These are phyloP conservation scores for Leersia perrieri DNA, from an alignment of 176 grass and related monocot species.

Conservation along the genomic window DNA sequence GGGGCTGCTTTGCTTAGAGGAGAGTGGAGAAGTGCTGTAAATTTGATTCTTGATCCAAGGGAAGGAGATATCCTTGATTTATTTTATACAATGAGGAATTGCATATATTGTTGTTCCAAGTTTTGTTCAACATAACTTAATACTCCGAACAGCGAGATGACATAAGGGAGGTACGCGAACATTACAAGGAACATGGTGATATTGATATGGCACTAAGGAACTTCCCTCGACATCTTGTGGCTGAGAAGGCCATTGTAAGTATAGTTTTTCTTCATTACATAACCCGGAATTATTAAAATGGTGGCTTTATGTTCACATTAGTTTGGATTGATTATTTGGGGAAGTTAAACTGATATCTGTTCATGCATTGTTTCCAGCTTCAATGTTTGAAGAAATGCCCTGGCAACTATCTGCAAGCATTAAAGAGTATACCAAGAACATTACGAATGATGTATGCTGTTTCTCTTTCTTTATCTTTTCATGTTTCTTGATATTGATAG, in stretches of 20 bases:
- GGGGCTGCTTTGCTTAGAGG: slow-evolving; percentile 85
- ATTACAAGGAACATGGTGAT: slow-evolving; percentile 82
- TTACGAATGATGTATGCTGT: slow-evolving; percentile 91
- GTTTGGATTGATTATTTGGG: not conserved
- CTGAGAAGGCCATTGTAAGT: slow-evolving; percentile 95
- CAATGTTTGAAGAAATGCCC: slow-evolving; percentile 94
- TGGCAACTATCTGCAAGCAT: slow-evolving; percentile 92
- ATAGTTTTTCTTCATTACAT: slow-evolving; percentile 13
- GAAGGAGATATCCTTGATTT: slow-evolving; percentile 98
- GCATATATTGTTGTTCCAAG: slow-evolving; percentile 28
- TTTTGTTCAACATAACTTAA: slow-evolving; percentile 66
- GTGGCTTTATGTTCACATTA: not conserved
- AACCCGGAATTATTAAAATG: slow-evolving; percentile 2
- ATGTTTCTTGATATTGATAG: not conserved
- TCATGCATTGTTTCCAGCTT: slow-evolving; percentile 59
- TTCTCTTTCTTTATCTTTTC: slow-evolving; percentile 2
- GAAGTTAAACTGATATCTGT: slow-evolving; percentile 28
- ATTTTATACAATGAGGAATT: slow-evolving; percentile 30
- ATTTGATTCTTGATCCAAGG: slow-evolving; percentile 95
- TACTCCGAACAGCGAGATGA: slow-evolving; percentile 61
- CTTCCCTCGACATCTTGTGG: slow-evolving; percentile 76
- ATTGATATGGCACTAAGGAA: slow-evolving; percentile 78
- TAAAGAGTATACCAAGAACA: slow-evolving; percentile 97
- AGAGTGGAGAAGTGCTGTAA: slow-evolving; percentile 86
- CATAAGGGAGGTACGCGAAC: slow-evolving; percentile 75